These are phyloP conservation scores for Coemansia sp. DNA, from an alignment of 192 early-diverging fungal genomes.

Conservation along the genomic window DNA sequence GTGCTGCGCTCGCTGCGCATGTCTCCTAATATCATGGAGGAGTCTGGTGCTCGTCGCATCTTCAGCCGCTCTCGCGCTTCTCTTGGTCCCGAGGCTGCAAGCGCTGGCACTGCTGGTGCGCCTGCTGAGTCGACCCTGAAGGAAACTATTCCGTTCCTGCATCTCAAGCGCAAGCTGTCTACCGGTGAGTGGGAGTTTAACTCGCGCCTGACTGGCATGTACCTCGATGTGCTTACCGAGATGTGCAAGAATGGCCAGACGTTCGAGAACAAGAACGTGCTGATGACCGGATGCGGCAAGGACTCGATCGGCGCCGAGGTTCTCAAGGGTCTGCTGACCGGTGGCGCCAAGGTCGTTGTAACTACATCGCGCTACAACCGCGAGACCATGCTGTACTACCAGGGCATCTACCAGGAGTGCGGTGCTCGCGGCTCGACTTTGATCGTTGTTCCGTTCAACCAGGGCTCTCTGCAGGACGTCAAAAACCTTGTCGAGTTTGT, in stretches of 20 bases:
- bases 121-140: constrained; percentile 37
- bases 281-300: constrained; percentile 91
- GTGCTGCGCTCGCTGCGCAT: constrained; percentile 73
- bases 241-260: constrained; percentile 83
- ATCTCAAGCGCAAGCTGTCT: constrained; percentile 70
- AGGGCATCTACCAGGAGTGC: constrained; percentile 84
- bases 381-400: constrained; percentile 85
- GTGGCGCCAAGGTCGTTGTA: constrained; percentile 74
- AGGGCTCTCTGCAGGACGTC: constrained; percentile 85
- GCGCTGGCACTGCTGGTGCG: constrained; percentile 2
- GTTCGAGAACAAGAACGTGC: constrained; percentile 80
- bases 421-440: constrained; percentile 84
- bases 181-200: constrained; percentile 82
- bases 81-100: constrained; percentile 13
- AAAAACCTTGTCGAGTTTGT: constrained; percentile 84
- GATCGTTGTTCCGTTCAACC: constrained; percentile 96
- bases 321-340: constrained; percentile 86
- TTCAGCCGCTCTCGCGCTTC: constrained; percentile 46
- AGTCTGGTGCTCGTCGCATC: constrained; percentile 53
- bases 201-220: constrained; percentile 72
- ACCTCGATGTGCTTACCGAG: constrained; percentile 79
- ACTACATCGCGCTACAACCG: constrained; percentile 93
- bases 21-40: constrained; percentile 72
- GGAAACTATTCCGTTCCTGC: constrained; percentile 77
- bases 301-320: constrained; percentile 92